Base-by-base conservation (phyloP, 306 rosid species). In the Alnus rubra region DNA sequence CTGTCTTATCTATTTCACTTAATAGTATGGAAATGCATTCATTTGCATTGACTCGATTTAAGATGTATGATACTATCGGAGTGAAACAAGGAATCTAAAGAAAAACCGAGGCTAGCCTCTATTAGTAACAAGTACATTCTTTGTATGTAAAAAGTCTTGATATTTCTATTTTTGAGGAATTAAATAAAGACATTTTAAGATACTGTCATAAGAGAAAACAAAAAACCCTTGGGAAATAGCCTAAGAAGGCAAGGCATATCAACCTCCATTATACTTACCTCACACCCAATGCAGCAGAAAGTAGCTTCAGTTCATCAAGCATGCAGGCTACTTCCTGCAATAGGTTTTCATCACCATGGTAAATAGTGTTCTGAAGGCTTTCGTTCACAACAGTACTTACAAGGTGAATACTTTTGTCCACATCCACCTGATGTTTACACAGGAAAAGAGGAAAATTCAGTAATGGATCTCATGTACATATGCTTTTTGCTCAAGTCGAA, bases 301-400 rank as follows among this genome's bases (percentile, higher is more conserved):
- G 84, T 74, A 77, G 76, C 74, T 53, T 79, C 77, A 71, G 45
- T 75, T 79, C 85, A 72, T 71, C 84, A 63, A 56, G 64, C 65
- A 87, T 55, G 42, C 67, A 4, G 12, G 12, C 31, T 48, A 44
- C 15, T 56, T 77, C 82, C 16, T 18, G 71, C 39, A 19, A 49
- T 42, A 2, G 16, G 59, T 5, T 69, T 52, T 79, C 56, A 55
- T 63, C 47, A 18, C 35, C 45, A 42, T 0, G 33, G 67, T 45
- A 59, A 44, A 3, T 23, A 12, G 55, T 18, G 2, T 18, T 74
- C 19, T 4, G 39, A 44, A 39, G 74, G 70, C 53, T 13, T 64
- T 39, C 79, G 28, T 4, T 28, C 71, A 52, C 18, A 35, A 45
- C 33, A 5, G 42, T 69, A 42, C 45, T 42, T 19, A 79, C 60